Base-by-base conservation (phyloP, 2,329 filamentous ascomycete genomes). In the Diplodia corticola region DNA sequence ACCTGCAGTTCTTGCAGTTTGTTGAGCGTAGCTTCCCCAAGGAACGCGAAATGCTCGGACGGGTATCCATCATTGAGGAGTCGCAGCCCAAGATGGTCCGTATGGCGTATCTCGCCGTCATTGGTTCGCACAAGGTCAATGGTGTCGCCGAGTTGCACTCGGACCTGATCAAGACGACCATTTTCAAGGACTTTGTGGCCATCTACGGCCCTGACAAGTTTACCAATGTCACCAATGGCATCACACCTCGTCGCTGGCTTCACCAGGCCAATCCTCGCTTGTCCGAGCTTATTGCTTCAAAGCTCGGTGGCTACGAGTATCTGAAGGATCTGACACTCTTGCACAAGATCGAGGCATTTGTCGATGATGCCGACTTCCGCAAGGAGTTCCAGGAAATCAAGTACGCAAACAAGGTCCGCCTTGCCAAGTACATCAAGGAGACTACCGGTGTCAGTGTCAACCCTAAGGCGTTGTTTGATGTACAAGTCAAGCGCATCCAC, bases 91-190 rank as follows among this genome's bases (percentile, higher is more conserved):
- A 98, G 86, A 97, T 97, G 91, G 89, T 99, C 68, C 91, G 94
- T 77, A 99, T 99, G 95, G 95, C 95, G 2, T 95, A 87, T 79
- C 83, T 99, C 61, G 95, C 95, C 69, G 91, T 98, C 75, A 93
- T 99, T 73, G 95, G 95, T 55, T 98, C 95, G 40, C 95, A 98
- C 87, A 99, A 98, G 83, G 93, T 99, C 82, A 99, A 99, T 72
- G 95, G 95, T 77, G 95, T 99, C 40, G 95, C 95, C 37, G 95
- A 99, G 81, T 82, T 99, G 70, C 95, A 99, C 81, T 99, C 95
- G 0, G 95, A 99, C 76, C 84, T 99, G 67, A 97, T 99, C 83
- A 95, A 95, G 83, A 96, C 93, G 0, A 99, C 95, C n/a, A 96
- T 99, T 72, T 98, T 99, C 88, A 97, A 95, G 79, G 95, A 99